Conservation (phyloP, 805 yeast species). For the Kodamaea lidongshanica region DNA sequence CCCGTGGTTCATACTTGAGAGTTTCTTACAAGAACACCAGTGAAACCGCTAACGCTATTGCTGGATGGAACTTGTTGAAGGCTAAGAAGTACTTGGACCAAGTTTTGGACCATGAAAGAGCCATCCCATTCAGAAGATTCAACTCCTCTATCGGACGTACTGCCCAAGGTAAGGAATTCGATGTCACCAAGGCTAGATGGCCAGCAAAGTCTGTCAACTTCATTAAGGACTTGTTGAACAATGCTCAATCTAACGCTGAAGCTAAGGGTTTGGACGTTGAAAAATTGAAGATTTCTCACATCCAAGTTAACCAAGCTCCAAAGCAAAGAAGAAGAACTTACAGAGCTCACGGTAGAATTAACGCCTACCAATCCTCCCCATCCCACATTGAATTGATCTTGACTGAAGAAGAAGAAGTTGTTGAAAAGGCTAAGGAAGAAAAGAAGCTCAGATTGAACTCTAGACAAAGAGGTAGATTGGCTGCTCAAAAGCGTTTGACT, state of each 20-base stretch:
- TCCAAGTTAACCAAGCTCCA: conserved; percentile 99
- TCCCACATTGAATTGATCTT: conserved; percentile 97
- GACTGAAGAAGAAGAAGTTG: conserved; percentile 90
- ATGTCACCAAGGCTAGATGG: conserved; percentile 99
- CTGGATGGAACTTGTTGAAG: conserved; percentile 95
- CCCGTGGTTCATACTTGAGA: conserved; percentile 99
- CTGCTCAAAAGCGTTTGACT: conserved; percentile 81
- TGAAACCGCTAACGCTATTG: conserved; percentile 97
- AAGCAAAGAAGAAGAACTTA: conserved; percentile 99
- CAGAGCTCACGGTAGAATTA: conserved; percentile 99
- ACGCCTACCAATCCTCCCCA: conserved; percentile 98
- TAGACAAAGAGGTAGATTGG: conserved; percentile 90
- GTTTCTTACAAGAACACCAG: conserved; percentile 99
- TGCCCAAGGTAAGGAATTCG: conserved; percentile 99
- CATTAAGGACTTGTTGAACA: conserved; percentile 88
- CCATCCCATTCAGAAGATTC: conserved; percentile 98
- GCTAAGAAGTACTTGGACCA: conserved; percentile 95
- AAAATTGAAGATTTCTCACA: conserved; percentile 92
- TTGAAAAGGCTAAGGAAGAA: conserved; percentile 82
- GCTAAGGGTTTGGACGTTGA: conserved; percentile 95
- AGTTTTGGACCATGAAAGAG: conserved; percentile 97
- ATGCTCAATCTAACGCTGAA: conserved; percentile 99
- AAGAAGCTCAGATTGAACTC: conserved; percentile 67
- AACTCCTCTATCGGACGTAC: conserved; percentile 97
- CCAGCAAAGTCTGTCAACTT: conserved; percentile 97